Evolutionary conservation across 2,329 filamentous ascomycete species (phyloP).

Genomic region (Ophiostoma sp.): DNA sequence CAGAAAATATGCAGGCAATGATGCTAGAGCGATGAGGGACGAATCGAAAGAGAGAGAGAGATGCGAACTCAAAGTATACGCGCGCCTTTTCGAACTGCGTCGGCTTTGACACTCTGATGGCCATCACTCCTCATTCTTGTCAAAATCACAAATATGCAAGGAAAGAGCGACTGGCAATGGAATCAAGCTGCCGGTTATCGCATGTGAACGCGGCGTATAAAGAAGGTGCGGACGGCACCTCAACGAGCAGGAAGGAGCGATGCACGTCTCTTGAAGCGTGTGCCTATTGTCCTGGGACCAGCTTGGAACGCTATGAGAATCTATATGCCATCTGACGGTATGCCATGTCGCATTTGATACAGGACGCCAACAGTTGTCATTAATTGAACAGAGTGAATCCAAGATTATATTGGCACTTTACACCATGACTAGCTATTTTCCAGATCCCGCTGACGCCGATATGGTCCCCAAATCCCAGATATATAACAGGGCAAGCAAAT

Average conservation of each 20-base stretch:
- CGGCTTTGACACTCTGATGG: too few species aligned
- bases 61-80: too few species aligned
- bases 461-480: conserved; percentile 14
- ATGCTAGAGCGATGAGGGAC: too few species aligned
- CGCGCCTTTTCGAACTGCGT: too few species aligned
- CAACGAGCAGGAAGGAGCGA: neutral
- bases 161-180: neutral
- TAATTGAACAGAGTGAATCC: neutral
- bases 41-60: too few species aligned
- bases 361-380: neutral
- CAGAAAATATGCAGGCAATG: too few species aligned
- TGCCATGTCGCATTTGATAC: neutral
- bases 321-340: neutral
- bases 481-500: conserved; percentile 4
- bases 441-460: conserved; percentile 20
- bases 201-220: neutral
- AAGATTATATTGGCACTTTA: conserved; percentile 1
- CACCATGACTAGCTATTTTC: conserved; percentile 18
- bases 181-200: too few species aligned
- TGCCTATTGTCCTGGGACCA: neutral
- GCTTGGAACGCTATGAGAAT: neutral
- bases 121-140: too few species aligned
- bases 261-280: neutral
- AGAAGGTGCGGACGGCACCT: neutral
- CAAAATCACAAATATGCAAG: neutral